Evolutionary conservation across 192 early-diverging fungal species (phyloP).

Genomic region (Coemansia sp.): DNA sequence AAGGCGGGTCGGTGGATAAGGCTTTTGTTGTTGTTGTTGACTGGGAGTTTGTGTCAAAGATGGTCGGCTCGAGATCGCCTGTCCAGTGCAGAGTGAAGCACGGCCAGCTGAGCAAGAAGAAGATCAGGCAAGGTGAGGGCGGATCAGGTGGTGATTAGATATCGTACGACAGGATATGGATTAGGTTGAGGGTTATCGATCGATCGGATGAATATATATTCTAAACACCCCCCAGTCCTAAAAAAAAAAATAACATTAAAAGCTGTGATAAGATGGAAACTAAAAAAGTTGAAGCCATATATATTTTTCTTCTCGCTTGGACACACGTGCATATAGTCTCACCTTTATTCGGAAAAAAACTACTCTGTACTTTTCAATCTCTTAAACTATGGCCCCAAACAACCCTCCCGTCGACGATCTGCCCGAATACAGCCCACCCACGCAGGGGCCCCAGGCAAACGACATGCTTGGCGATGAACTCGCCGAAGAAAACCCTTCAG

Average conservation of each 20-base stretch:
- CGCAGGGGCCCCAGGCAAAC: neutral
- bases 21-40: neutral
- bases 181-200: no score
- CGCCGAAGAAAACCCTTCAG: conserved; percentile 3
- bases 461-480: neutral
- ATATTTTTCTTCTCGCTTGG: no score
- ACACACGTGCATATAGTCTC: neutral
- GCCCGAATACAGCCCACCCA: neutral
- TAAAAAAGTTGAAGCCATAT: no score
- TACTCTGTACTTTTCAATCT: neutral
- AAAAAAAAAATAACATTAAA: no score
- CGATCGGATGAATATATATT: no score
- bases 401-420: neutral
- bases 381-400: neutral
- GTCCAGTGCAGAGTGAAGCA: neutral
- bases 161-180: no score
- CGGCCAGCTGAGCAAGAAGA: neutral
- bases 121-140: neutral
- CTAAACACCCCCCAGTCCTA: no score
- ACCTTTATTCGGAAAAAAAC: neutral
- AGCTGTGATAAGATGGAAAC: no score
- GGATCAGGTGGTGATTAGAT: no score
- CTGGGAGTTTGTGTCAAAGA: neutral
- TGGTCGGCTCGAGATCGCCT: neutral
- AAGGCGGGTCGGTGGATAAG: neutral